phyloP scores from a whole-genome alignment of 495 filamentous ascomycete species.

The Aspergillus egyptiacus region DNA sequence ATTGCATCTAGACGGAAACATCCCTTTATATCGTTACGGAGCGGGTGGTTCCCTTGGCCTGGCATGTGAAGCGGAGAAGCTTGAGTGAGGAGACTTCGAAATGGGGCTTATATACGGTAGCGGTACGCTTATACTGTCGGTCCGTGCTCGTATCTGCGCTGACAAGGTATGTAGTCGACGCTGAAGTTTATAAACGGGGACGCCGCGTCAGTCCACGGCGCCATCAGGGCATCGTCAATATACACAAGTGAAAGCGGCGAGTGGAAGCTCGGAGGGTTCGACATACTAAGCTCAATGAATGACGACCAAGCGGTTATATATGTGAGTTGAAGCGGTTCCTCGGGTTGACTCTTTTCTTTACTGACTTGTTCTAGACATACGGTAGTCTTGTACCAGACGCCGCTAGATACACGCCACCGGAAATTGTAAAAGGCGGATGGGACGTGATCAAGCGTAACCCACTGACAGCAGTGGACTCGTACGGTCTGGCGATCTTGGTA shows the following conservation, averaged over 20 bases:
- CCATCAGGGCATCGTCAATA: constrained; percentile 74
- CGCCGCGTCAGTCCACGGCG: constrained; percentile 83
- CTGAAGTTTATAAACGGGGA: constrained; percentile 95
- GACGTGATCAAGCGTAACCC: constrained; percentile 79
- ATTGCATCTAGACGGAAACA: constrained; percentile 63
- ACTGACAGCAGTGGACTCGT: constrained; percentile 75
- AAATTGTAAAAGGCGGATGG: constrained; percentile 83
- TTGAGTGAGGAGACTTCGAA: constrained; percentile 84
- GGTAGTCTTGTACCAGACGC: constrained; percentile 82
- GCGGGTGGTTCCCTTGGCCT: constrained; percentile 72
- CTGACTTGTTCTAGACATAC: constrained; percentile 53
- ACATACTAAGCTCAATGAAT: constrained; percentile 88
- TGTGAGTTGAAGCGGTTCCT: constrained; percentile 43
- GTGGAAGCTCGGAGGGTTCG: constrained; percentile 94
- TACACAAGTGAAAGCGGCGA: constrained; percentile 93
- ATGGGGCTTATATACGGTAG: constrained; percentile 86
- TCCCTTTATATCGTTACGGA: constrained; percentile 96
- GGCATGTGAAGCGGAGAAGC: constrained; percentile 79
- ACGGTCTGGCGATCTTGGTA: constrained; percentile 75
- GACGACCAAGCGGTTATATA: constrained; percentile 92
- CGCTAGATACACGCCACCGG: constrained; percentile 74
- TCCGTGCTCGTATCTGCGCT: not conserved
- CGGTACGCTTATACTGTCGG: constrained; percentile 43
- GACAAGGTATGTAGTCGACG: constrained; percentile 55
- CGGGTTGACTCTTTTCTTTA: not conserved